These are phyloP conservation scores for Paramyrothecium roridum DNA, from an alignment of 2,329 filamentous ascomycete genomes.

Conservation along the genomic window DNA sequence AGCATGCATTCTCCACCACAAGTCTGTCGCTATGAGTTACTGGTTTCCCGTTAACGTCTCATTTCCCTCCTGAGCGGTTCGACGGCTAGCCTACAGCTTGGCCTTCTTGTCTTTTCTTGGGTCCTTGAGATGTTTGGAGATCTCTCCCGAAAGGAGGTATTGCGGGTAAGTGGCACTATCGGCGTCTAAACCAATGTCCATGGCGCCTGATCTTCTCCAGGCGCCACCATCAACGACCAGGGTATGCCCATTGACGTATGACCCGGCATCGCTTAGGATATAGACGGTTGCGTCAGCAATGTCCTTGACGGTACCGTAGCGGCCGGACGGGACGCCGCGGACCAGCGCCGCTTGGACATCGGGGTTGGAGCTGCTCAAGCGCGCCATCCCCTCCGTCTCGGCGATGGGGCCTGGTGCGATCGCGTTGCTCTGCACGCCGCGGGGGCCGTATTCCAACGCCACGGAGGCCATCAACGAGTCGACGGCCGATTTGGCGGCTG, in stretches of 20 bases:
- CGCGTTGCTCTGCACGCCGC: slow-evolving; percentile 82
- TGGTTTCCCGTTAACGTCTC: no score
- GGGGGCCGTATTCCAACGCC: slow-evolving; percentile 85
- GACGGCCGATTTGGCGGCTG: slow-evolving; percentile 86
- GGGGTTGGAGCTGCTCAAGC: slow-evolving; percentile 45
- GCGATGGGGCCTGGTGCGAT: slow-evolving; percentile 85
- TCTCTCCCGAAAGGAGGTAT: slow-evolving; percentile 34
- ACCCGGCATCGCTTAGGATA: slow-evolving; percentile 80
- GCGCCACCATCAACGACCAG: slow-evolving; percentile 69
- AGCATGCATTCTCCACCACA: no score
- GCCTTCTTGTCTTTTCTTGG: slow-evolving; percentile 28
- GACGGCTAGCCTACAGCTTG: slow-evolving; percentile 31
- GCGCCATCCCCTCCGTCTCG: slow-evolving; percentile 76
- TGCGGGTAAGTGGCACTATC: slow-evolving; percentile 49
- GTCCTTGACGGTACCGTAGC: slow-evolving; percentile 78
- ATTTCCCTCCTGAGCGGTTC: no score
- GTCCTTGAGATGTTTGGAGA: slow-evolving; percentile 29
- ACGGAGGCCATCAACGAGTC: slow-evolving; percentile 79
- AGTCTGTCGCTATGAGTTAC: no score
- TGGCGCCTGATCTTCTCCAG: slow-evolving; percentile 49
- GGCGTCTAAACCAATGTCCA: slow-evolving; percentile 43
- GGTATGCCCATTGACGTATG: slow-evolving; percentile 80
- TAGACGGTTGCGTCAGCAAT: slow-evolving; percentile 92
- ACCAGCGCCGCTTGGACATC: slow-evolving; percentile 27
- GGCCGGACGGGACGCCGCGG: slow-evolving; percentile 64